These are phyloP conservation scores for Suhomyces canberraensis DNA, from an alignment of 805 yeast species.

Conservation along the genomic window DNA sequence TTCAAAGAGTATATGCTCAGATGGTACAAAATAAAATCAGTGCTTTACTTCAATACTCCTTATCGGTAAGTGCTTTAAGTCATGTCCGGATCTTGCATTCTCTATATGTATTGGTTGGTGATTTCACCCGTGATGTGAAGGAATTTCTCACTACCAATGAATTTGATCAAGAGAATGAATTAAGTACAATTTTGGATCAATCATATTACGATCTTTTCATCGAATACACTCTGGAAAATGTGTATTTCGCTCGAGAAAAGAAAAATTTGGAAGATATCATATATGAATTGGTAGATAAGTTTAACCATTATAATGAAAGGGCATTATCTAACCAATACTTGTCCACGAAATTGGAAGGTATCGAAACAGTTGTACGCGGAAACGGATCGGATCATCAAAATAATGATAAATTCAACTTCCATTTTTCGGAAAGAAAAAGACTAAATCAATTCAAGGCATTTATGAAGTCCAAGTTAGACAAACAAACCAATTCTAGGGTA, in stretches of 20 bases:
- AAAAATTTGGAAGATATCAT: slow-evolving; percentile 59
- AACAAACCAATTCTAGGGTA: slow-evolving; percentile 10
- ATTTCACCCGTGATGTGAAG: slow-evolving; percentile 62
- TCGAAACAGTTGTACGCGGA: slow-evolving; percentile 25
- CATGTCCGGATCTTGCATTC: slow-evolving; percentile 74
- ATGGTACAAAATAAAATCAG: slow-evolving; percentile 57
- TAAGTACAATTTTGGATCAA: slow-evolving; percentile 59
- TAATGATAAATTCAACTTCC: slow-evolving; percentile 28
- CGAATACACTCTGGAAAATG: slow-evolving; percentile 61
- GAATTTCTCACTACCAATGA: slow-evolving; percentile 51
- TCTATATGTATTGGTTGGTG: slow-evolving; percentile 55
- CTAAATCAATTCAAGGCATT: slow-evolving; percentile 54
- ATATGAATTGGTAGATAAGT: slow-evolving; percentile 43
- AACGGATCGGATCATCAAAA: slow-evolving; percentile 9
- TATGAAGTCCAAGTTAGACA: slow-evolving; percentile 46
- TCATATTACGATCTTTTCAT: slow-evolving; percentile 69
- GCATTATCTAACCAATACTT: slow-evolving; percentile 34
- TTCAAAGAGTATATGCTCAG: slow-evolving; percentile 76
- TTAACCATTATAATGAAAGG: slow-evolving; percentile 36
- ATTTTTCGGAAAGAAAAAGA: slow-evolving; percentile 40
- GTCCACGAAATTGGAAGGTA: slow-evolving; percentile 33
- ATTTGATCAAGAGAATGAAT: slow-evolving; percentile 45
- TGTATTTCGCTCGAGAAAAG: slow-evolving; percentile 70
- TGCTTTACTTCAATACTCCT: slow-evolving; percentile 58
- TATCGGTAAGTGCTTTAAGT: slow-evolving; percentile 61